A percentile compares a stretch with the other conserved stretches of the same genome.
phyloP scores from a whole-genome alignment of 2,329 filamentous ascomycete genomes.

The Pestalotiopsis sp. region DNA sequence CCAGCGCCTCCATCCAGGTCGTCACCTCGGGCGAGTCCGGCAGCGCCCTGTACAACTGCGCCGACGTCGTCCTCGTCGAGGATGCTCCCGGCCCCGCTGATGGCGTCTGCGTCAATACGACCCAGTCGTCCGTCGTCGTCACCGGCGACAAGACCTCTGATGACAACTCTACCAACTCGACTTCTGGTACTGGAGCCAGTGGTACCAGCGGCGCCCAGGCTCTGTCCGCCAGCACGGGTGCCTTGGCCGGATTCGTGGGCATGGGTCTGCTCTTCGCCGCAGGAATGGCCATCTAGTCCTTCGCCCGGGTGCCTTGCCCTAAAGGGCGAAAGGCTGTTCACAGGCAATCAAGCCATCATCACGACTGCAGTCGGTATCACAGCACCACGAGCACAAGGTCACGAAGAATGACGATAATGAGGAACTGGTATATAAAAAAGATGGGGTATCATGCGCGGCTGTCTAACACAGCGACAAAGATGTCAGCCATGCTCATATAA shows the following conservation, averaged over 20 bases:
- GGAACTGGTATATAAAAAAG: not conserved
- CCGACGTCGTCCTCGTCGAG: conserved; percentile 66
- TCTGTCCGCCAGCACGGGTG: conserved; percentile 24
- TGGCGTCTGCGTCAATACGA: conserved; percentile 44
- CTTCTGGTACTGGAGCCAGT: not conserved
- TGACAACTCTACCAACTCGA: conserved; percentile 1
- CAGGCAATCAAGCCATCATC: not conserved
- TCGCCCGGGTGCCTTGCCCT: not conserved
- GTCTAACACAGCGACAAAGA: not conserved
- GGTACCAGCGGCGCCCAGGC: conserved; percentile 17
- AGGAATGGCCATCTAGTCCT: conserved; percentile 30
- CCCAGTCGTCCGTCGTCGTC: conserved; percentile 46
- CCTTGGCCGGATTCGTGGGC: conserved; percentile 38
- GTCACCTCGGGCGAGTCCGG: conserved; percentile 62
- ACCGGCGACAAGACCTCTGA: conserved; percentile 17
- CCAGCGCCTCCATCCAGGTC: conserved; percentile 69
- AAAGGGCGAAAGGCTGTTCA: not conserved
- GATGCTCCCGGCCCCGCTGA: not conserved
- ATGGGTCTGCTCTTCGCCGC: conserved; percentile 40
- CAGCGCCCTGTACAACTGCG: conserved; percentile 73
- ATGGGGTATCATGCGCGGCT: conserved; percentile 8
- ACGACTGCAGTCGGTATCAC: no score
- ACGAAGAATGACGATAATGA: not conserved
- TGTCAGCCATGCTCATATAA: not conserved
- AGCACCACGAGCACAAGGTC: conserved; percentile 26